A percentile compares a stretch with the other conserved stretches of the same genome.
Conservation (phyloP, 768 basidiomycete genomes). For the Hypholoma fasciculare region DNA sequence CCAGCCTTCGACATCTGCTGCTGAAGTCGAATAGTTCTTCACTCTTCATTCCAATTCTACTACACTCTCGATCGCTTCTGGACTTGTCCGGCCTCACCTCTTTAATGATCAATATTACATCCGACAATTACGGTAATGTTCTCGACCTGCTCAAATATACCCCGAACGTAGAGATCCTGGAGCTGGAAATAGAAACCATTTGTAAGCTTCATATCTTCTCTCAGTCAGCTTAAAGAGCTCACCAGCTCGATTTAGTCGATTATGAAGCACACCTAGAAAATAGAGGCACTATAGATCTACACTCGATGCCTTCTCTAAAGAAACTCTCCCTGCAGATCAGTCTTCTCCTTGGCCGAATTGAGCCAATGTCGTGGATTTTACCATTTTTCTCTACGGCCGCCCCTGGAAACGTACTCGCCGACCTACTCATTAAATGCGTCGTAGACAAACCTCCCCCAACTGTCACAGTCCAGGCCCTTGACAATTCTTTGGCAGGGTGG, state of each 20-base stretch:
- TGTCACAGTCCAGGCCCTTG: conserved; percentile 18
- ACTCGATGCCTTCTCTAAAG: conserved; percentile 12
- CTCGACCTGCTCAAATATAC: conserved; percentile 13
- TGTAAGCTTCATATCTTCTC: conserved; percentile 13
- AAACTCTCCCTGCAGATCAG: conserved; percentile 19
- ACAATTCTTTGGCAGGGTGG: conserved; percentile 20
- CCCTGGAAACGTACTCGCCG: conserved; percentile 13
- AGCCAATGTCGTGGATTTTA: conserved; percentile 24
- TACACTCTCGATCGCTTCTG: conserved; percentile 18
- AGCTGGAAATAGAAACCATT: conserved; percentile 21
- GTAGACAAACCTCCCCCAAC: conserved; percentile 26
- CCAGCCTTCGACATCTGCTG: conserved; percentile 12
- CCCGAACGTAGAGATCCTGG: conserved; percentile 15
- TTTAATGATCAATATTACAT: conserved; percentile 16
- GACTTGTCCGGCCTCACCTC: conserved; percentile 11
- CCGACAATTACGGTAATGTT: conserved; percentile 18
- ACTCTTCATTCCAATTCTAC: conserved; percentile 18
- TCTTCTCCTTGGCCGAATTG: conserved; percentile 22
- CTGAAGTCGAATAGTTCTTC: conserved; percentile 17
- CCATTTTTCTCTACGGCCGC: conserved; percentile 19
- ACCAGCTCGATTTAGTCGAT: conserved; percentile 9
- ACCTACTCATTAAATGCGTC: conserved; percentile 19
- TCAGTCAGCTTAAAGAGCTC: not conserved
- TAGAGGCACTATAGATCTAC: conserved; percentile 19
- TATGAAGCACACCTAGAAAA: conserved; percentile 18